Evolutionary conservation across 1,284 basidiomycete species (phyloP).

Genomic region (Heterobasidion parviporum): DNA sequence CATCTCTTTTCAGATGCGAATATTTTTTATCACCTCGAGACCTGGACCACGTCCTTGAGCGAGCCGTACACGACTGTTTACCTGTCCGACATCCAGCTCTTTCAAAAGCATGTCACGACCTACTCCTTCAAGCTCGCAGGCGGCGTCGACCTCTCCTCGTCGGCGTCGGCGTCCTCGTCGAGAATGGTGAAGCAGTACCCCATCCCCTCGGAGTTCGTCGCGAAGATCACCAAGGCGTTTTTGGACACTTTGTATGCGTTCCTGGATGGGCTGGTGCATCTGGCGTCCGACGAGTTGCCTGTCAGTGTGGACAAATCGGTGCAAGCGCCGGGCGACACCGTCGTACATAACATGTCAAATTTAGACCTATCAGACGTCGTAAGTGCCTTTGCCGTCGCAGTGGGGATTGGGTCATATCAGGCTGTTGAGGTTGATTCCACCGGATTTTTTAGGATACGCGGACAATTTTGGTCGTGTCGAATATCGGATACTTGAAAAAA

Average conservation of each 20-base stretch:
- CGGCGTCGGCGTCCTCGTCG: slow-evolving; percentile 33
- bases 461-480: slow-evolving; percentile 84
- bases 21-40: slow-evolving; percentile 80
- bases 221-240: slow-evolving; percentile 82
- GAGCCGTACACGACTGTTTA: slow-evolving; percentile 57
- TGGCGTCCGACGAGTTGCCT: slow-evolving; percentile 74
- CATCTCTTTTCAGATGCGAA: slow-evolving; percentile 63
- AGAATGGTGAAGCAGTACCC: slow-evolving; percentile 49
- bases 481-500: slow-evolving; percentile 73
- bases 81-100: slow-evolving; percentile 70
- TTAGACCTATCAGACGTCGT: slow-evolving; percentile 59
- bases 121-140: slow-evolving; percentile 80
- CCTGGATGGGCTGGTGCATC: slow-evolving; percentile 80
- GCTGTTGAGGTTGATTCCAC: background rate
- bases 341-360: slow-evolving; percentile 27
- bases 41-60: slow-evolving; percentile 63
- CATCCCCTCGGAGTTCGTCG: slow-evolving; percentile 47
- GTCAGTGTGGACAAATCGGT: slow-evolving; percentile 32
- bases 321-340: slow-evolving; percentile 17
- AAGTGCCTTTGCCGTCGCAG: slow-evolving; percentile 19
- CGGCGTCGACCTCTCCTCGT: slow-evolving; percentile 44
- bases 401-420: background rate
- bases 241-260: slow-evolving; percentile 85
- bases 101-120: slow-evolving; percentile 79
- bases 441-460: slow-evolving; percentile 65